phyloP scores from a whole-genome alignment of 129 eudicot genomes.

The Centella asiatica region DNA sequence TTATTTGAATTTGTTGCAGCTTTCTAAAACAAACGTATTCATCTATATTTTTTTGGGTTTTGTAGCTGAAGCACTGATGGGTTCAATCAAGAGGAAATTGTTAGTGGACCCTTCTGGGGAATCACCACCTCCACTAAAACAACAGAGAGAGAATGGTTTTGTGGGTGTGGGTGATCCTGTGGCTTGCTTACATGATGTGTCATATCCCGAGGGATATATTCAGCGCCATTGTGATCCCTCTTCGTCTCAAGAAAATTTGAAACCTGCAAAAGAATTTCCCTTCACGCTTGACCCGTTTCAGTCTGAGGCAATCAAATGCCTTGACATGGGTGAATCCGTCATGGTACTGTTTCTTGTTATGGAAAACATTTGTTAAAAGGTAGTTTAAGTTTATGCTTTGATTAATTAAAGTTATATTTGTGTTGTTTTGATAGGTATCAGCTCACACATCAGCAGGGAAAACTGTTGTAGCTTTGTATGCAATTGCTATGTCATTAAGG shows the following conservation, averaged over 20 bases:
- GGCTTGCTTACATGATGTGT: slow-evolving; percentile 75
- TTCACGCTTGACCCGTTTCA: slow-evolving; percentile 87
- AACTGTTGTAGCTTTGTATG: slow-evolving; percentile 90
- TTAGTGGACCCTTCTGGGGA: slow-evolving; percentile 34
- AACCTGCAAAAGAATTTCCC: slow-evolving; percentile 87
- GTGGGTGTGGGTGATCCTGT: slow-evolving; percentile 37
- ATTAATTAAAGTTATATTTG: background rate
- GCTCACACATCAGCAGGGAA: slow-evolving; percentile 99
- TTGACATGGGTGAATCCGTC: slow-evolving; percentile 85
- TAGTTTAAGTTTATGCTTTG: background rate
- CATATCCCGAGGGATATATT: slow-evolving; percentile 68
- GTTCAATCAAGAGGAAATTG: slow-evolving; percentile 57
- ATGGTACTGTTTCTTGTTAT: slow-evolving; percentile 43
- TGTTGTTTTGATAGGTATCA: slow-evolving; percentile 51
- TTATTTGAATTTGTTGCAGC: too few relatives aligned
- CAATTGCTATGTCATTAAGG: slow-evolving; percentile 81
- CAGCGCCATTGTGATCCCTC: slow-evolving; percentile 18
- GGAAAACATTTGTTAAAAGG: background rate
- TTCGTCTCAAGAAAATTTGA: slow-evolving; percentile 26
- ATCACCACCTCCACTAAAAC: slow-evolving; percentile 43
- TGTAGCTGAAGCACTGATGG: slow-evolving; percentile 31
- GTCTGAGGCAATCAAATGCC: slow-evolving; percentile 77
- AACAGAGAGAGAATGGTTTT: slow-evolving; percentile 31
- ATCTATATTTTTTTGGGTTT: slow-evolving; percentile 1
- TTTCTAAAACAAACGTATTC: too few relatives aligned